Conservation (phyloP, 768 basidiomycete species). For the Rhizopogon sp. region DNA sequence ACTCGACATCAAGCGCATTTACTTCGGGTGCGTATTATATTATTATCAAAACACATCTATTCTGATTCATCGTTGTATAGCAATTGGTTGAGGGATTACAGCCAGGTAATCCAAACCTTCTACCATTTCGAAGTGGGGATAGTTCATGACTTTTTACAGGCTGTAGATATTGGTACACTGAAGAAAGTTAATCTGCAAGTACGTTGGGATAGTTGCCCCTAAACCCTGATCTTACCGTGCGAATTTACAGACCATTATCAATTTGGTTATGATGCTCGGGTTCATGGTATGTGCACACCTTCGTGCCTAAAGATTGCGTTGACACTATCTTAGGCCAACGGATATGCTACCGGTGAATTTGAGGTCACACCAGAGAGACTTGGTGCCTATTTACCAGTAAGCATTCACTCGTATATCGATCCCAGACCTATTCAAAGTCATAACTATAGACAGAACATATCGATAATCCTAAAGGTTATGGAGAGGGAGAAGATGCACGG, state of each 20-base stretch:
- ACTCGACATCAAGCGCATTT: slow-evolving; percentile 80
- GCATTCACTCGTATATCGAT: slow-evolving; percentile 12
- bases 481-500: slow-evolving; percentile 77
- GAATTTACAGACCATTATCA: slow-evolving; percentile 67
- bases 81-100: slow-evolving; percentile 89
- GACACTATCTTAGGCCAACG: slow-evolving; percentile 49
- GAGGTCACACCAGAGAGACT: slow-evolving; percentile 82
- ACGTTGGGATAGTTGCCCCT: slow-evolving; percentile 10
- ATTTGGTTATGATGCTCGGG: slow-evolving; percentile 85
- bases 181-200: slow-evolving; percentile 71
- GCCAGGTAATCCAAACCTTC: slow-evolving; percentile 40
- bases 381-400: slow-evolving; percentile 78
- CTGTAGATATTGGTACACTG: slow-evolving; percentile 77
- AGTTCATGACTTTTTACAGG: slow-evolving; percentile 32
- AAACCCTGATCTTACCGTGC: background rate
- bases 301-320: background rate
- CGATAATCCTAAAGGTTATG: slow-evolving; percentile 91
- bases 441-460: slow-evolving; percentile 70
- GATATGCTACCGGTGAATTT: slow-evolving; percentile 79
- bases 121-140: background rate
- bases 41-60: background rate
- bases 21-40: slow-evolving; percentile 57
- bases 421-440: background rate
- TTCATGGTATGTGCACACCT: slow-evolving; percentile 56
- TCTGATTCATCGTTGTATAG: slow-evolving; percentile 28